Evolutionary conservation across 306 rosid species (phyloP).

Genomic region (Geum urbanum): DNA sequence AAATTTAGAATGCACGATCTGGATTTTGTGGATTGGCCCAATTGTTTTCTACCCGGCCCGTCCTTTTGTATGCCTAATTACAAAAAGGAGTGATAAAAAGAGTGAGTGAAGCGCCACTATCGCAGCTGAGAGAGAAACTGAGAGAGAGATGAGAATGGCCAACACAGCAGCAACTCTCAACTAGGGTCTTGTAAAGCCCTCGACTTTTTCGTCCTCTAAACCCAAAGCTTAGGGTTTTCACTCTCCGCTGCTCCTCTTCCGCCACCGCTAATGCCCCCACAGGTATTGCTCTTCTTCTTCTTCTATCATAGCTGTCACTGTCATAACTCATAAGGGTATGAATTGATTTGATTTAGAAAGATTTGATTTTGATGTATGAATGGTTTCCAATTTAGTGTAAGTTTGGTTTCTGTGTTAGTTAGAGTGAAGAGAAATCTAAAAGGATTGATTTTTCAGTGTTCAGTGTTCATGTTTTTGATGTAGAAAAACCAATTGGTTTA

Average conservation of each 20-base stretch:
- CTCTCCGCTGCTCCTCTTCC: constrained; percentile 26
- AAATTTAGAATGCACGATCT: no score
- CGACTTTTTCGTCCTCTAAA: background rate
- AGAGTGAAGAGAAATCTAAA: background rate
- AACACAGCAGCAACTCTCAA: constrained; percentile 9
- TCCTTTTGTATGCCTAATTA: background rate
- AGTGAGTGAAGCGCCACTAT: background rate
- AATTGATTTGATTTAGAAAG: background rate
- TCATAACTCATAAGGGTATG: no score
- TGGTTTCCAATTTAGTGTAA: background rate
- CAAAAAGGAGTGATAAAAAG: background rate
- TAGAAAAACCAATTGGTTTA: background rate
- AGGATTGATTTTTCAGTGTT: background rate
- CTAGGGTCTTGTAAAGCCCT: constrained; percentile 13
- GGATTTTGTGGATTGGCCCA: no score
- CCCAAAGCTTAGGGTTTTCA: constrained; percentile 13
- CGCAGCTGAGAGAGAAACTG: background rate
- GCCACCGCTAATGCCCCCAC: background rate
- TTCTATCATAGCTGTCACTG: no score
- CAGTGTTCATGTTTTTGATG: background rate
- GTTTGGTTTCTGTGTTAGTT: background rate
- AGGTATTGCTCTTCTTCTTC: background rate
- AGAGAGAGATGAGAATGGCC: background rate
- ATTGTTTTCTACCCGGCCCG: background rate
- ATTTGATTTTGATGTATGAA: background rate